Evolutionary conservation across 805 yeast species (phyloP), one percentile per base, ranked within the genome.

Genomic region (Candida taoyuanica): DNA sequence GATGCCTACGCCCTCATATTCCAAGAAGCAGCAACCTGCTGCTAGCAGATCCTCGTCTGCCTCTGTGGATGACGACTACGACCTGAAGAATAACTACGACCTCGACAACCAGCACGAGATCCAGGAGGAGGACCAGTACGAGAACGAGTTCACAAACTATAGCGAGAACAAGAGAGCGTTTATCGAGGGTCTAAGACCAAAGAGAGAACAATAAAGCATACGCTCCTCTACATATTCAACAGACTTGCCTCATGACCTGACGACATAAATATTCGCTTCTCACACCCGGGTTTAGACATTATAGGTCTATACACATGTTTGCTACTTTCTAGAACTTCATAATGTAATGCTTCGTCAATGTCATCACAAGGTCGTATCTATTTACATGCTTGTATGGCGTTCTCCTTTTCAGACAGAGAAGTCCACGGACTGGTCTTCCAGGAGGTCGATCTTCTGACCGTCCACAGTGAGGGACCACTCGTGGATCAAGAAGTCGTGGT

Each of bases 391-490:
- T 27, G 19, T 19, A 21, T 6, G 7, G 7, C 15, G 5, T 12
- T 14, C 17, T 7, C 4, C 5, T 13, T 4, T 18, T 42, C 25
- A 53, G 18, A 55, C 57, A 20, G 51, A 40, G 37, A 55, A 60
- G 20, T 60, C 59, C 13, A 58, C 64, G 18, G 57, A 50, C 3
- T 59, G 66, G 51, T 80, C 87, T 6, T 64, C 64, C 40, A 77
- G 51, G 17, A 81, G 62, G 45, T 77, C 74, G 39, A 70, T 50
- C 28, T 56, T 56, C 19, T 70, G 62, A 43, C 69, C 76, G 29
- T 67, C 72, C 12, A 73, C 70, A 17, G 49, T 45, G 35, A 84
- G 59, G 29, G 72, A 68, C 91, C 93, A 84, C 44, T 74, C 76
- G 15, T 68, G 66, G 36, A 83, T 78, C 17, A 63, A 59, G 55